Percentiles rank a stretch among this genome's conserved stretches.
These are phyloP conservation scores for Scheffersomyces illinoinensis DNA, from an alignment of 1,139 yeast species.

Conservation along the genomic window DNA sequence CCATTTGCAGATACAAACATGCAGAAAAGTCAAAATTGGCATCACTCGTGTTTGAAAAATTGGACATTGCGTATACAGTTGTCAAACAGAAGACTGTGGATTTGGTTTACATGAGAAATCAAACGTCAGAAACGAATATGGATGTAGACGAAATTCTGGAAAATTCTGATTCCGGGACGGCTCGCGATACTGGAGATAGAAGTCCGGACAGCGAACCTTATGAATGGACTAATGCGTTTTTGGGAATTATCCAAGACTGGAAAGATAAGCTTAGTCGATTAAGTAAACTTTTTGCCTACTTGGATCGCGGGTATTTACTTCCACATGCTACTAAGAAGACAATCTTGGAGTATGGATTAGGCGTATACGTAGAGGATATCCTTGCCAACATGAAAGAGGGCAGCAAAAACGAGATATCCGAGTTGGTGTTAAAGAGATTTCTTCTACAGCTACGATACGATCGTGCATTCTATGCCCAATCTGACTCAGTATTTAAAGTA, in stretches of 20 bases:
- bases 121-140: not conserved
- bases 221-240: constrained; percentile 8
- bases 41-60: constrained; percentile 17
- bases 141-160: not conserved
- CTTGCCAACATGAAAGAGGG: constrained; percentile 8
- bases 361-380: constrained; percentile 18
- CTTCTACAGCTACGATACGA: not conserved
- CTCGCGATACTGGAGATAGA: not conserved
- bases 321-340: constrained; percentile 30
- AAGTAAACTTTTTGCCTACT: constrained; percentile 33
- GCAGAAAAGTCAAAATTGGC: constrained; percentile 33
- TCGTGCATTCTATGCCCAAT: not conserved
- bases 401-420: constrained; percentile 6
- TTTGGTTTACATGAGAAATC: not conserved
- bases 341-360: constrained; percentile 26
- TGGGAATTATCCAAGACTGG: constrained; percentile 26
- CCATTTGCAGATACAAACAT: constrained; percentile 34
- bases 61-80: constrained; percentile 13
- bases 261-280: constrained; percentile 23
- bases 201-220: not conserved
- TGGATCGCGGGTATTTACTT: constrained; percentile 36
- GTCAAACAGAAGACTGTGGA: not conserved
- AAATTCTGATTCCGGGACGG: not conserved
- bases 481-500: not conserved
- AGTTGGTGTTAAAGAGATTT: constrained; percentile 5